A percentile compares a stretch with the other conserved stretches of the same genome.
phyloP scores from a whole-genome alignment of 257 asterid species.

The Gynochthodes officinalis region DNA sequence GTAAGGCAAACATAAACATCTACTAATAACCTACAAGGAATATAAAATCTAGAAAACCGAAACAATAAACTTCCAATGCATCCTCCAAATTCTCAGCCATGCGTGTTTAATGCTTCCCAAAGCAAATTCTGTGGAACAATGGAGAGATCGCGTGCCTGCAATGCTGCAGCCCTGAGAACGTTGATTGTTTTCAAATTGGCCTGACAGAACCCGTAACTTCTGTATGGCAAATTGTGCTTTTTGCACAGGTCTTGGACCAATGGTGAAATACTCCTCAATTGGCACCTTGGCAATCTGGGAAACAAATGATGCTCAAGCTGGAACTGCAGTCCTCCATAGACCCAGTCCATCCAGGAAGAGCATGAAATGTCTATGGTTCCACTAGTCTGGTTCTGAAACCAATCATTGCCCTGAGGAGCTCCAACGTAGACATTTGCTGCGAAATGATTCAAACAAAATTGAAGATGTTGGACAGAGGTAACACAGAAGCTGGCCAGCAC shows the following conservation, averaged over 20 bases:
- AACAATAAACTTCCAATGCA: too few relatives aligned
- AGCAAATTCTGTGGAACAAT: conserved; percentile 60
- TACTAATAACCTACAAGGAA: not conserved
- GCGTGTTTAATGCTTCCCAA: conserved; percentile 93
- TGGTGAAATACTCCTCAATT: conserved; percentile 69
- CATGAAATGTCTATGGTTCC: conserved; percentile 85
- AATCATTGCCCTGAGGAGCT: conserved; percentile 66
- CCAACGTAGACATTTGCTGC: conserved; percentile 71
- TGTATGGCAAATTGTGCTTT: conserved; percentile 72
- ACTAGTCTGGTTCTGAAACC: conserved; percentile 81
- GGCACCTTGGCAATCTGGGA: conserved; percentile 89
- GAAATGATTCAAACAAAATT: conserved; percentile 82
- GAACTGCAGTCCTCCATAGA: conserved; percentile 81
- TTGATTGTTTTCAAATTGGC: conserved; percentile 60
- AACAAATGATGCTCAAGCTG: conserved; percentile 89
- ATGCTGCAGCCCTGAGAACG: conserved; percentile 64
- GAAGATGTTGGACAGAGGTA: conserved; percentile 69
- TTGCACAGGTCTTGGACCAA: conserved; percentile 66
- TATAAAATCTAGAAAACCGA: not conserved
- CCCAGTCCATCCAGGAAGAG: conserved; percentile 73
- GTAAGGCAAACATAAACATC: not conserved
- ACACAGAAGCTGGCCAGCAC: conserved; percentile 58
- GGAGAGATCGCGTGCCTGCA: conserved; percentile 64
- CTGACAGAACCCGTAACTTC: conserved; percentile 55
- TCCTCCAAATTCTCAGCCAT: conserved; percentile 42